Conservation (phyloP, 441 rosid species). For the Erodium trifolium region DNA sequence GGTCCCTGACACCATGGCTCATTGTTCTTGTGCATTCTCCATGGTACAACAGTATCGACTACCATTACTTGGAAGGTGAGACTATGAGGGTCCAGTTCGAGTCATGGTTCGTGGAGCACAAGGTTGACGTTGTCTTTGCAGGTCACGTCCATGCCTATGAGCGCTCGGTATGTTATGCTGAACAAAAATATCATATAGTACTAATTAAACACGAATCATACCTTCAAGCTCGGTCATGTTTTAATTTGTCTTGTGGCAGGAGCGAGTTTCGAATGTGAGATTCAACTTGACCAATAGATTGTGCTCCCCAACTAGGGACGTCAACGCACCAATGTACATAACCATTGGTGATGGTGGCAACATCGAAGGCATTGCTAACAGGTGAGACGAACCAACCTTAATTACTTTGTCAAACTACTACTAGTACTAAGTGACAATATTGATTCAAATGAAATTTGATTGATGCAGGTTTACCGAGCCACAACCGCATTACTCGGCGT, state of each 20-base stretch:
- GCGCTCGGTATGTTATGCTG: conserved; percentile 35
- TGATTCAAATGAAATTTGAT: not conserved
- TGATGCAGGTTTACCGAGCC: conserved; percentile 21
- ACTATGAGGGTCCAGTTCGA: conserved; percentile 59
- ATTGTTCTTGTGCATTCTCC: conserved; percentile 54
- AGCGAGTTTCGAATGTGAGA: conserved; percentile 31
- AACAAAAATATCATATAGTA: not conserved
- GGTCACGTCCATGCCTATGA: conserved; percentile 78
- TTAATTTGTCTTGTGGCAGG: conserved; percentile 11
- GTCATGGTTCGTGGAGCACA: conserved; percentile 53
- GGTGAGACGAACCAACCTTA: conserved; percentile 10
- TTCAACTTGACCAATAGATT: conserved; percentile 36
- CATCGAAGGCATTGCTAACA: conserved; percentile 24
- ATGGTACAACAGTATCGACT: conserved; percentile 45
- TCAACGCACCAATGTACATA: conserved; percentile 22
- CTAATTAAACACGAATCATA: not conserved
- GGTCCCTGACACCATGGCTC: conserved; percentile 64
- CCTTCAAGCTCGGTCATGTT: no score
- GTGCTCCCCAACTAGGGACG: conserved; percentile 20
- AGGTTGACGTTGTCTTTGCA: conserved; percentile 59
- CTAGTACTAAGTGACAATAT: no score
- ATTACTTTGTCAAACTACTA: no score
- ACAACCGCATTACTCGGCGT: conserved; percentile 29
- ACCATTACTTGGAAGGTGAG: conserved; percentile 78
- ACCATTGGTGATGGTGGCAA: conserved; percentile 33